phyloP scores from a whole-genome alignment of 2,329 filamentous ascomycete species.

The Beauveria varroae region DNA sequence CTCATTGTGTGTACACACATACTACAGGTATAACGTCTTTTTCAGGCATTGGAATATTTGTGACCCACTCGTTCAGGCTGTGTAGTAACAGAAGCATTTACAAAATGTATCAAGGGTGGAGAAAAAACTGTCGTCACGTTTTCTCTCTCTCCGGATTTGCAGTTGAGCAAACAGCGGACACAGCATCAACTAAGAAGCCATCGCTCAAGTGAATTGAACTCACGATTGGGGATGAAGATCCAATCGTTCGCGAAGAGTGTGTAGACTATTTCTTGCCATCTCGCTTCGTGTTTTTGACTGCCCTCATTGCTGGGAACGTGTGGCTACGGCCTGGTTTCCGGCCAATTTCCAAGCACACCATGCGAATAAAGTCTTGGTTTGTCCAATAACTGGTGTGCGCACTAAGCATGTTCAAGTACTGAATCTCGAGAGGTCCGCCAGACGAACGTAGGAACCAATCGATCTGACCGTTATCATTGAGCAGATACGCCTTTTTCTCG shows the following conservation, averaged over 20 bases:
- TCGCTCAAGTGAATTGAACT: neutral
- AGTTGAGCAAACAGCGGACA: neutral
- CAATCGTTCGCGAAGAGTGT: neutral
- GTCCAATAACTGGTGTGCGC: constrained; percentile 95
- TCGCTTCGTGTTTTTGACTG: constrained; percentile 44
- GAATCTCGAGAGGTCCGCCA: constrained; percentile 82
- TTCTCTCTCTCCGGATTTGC: neutral
- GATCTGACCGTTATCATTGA: constrained; percentile 96
- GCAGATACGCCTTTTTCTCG: constrained; percentile 75
- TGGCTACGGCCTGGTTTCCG: constrained; percentile 59
- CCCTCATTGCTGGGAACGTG: constrained; percentile 51
- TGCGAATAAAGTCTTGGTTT: constrained; percentile 76
- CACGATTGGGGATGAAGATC: neutral
- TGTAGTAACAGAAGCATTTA: neutral
- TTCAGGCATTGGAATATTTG: neutral
- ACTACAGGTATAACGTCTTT: neutral
- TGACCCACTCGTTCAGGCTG: neutral
- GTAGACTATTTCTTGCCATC: neutral
- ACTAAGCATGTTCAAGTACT: constrained; percentile 94
- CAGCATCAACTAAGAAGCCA: neutral
- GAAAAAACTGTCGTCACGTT: neutral
- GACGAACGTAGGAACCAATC: constrained; percentile 83
- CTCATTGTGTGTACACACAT: neutral
- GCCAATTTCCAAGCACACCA: constrained; percentile 84
- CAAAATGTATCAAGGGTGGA: neutral